A percentile compares a stretch with the other conserved stretches of the same genome.
phyloP scores from a whole-genome alignment of 129 eudicot species.

The Saposhnikovia divaricata region DNA sequence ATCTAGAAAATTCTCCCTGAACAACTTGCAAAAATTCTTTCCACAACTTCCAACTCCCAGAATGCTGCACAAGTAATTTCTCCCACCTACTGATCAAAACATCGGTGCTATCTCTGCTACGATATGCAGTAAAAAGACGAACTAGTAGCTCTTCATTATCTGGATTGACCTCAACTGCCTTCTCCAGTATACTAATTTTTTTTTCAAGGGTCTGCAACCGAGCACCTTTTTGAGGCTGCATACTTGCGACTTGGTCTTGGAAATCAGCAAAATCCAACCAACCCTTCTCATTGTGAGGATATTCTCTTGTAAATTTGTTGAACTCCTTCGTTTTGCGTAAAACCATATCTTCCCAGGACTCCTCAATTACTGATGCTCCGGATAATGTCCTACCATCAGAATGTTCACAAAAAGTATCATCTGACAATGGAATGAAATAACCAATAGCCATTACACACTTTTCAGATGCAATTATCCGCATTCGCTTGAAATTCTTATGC shows the following conservation, averaged over 20 bases:
- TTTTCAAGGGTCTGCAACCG: slow-evolving; percentile 89
- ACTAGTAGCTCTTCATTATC: slow-evolving; percentile 74
- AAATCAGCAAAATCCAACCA: slow-evolving; percentile 86
- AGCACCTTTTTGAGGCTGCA: slow-evolving; percentile 88
- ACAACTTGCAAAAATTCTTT: slow-evolving; percentile 63
- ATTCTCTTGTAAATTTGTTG: slow-evolving; percentile 78
- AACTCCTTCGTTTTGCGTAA: slow-evolving; percentile 74
- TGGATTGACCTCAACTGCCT: slow-evolving; percentile 80
- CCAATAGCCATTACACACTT: slow-evolving; percentile 12
- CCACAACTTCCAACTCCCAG: slow-evolving; percentile 84
- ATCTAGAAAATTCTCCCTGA: slow-evolving; percentile 74
- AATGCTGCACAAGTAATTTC: slow-evolving; percentile 58
- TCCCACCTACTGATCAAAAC: slow-evolving; percentile 87
- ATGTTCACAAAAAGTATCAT: slow-evolving; percentile 27
- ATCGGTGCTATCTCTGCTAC: slow-evolving; percentile 61
- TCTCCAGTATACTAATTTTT: slow-evolving; percentile 91
- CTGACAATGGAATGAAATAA: slow-evolving; percentile 54
- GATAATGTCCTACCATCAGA: slow-evolving; percentile 17
- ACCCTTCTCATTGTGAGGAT: slow-evolving; percentile 49
- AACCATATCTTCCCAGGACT: slow-evolving; percentile 97
- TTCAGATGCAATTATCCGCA: slow-evolving; percentile 46
- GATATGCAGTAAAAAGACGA: slow-evolving; percentile 73
- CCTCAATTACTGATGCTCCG: slow-evolving; percentile 38
- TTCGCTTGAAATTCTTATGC: slow-evolving; percentile 67
- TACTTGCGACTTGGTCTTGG: slow-evolving; percentile 83